A percentile compares a stretch with the other conserved stretches of the same genome.
Evolutionary conservation across 345 rosid genomes (phyloP).

Genomic region (Microcos paniculata): DNA sequence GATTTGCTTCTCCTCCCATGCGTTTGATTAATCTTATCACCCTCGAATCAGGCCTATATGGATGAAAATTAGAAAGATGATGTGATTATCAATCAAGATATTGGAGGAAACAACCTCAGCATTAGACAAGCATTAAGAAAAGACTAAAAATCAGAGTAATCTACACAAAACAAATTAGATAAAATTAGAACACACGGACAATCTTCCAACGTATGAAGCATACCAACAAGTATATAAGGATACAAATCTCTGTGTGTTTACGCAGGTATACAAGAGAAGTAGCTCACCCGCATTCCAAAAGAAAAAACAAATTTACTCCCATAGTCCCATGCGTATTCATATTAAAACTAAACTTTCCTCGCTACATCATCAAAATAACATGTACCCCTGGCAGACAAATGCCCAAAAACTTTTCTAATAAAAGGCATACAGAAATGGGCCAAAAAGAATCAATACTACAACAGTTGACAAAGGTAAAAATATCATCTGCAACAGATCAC

Average conservation of each 20-base stretch:
- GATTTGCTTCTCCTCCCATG: conserved; percentile 63
- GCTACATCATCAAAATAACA: neutral
- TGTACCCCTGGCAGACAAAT: neutral
- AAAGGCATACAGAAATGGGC: neutral
- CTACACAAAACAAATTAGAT: neutral
- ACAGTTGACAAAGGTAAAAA: neutral
- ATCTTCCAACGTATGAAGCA: too few species aligned
- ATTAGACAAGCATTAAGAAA: neutral
- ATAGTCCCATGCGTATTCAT: too few species aligned
- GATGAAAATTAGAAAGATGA: conserved; percentile 3
- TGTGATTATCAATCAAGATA: neutral
- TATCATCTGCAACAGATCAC: conserved; percentile 20
- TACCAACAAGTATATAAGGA: too few species aligned
- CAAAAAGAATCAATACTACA: neutral
- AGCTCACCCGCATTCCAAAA: neutral
- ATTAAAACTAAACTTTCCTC: too few species aligned
- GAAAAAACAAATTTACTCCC: too few species aligned
- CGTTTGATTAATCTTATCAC: conserved; percentile 65
- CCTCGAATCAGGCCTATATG: conserved; percentile 74
- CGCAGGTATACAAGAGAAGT: neutral
- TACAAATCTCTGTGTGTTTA: too few species aligned
- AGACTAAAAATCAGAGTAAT: neutral
- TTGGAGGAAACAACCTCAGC: neutral
- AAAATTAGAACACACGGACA: neutral
- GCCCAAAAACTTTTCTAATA: neutral